Evolutionary conservation across 805 yeast genomes (phyloP).

Genomic region (Saturnispora sekii): DNA sequence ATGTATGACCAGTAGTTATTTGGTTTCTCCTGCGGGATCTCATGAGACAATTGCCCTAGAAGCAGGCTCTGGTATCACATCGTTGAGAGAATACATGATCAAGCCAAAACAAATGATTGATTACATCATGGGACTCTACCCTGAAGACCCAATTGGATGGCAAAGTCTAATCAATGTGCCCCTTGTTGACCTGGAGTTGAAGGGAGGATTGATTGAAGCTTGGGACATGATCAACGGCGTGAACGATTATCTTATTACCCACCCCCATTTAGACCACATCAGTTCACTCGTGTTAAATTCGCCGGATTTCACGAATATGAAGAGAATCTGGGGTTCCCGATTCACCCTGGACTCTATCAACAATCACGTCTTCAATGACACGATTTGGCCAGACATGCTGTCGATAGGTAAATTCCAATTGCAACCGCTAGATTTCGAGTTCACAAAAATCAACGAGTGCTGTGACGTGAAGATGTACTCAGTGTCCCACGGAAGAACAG

Average conservation of each 20-base stretch:
- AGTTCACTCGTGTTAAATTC: constrained; percentile 61
- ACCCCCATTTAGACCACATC: constrained; percentile 80
- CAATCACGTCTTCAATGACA: constrained; percentile 57
- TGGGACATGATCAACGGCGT: constrained; percentile 28
- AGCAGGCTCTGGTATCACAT: constrained; percentile 52
- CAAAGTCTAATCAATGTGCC: too few species aligned
- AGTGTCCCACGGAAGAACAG: constrained; percentile 28
- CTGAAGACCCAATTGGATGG: background rate
- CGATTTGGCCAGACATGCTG: constrained; percentile 70
- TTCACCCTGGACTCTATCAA: constrained; percentile 44
- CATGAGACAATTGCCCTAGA: constrained; percentile 28
- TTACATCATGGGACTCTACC: background rate
- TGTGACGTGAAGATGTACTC: constrained; percentile 34
- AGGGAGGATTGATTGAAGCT: too few species aligned
- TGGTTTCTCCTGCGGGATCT: constrained; percentile 46
- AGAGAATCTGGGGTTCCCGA: constrained; percentile 42
- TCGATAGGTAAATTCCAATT: constrained; percentile 20
- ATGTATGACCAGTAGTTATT: constrained; percentile 54
- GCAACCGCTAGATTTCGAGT: constrained; percentile 13
- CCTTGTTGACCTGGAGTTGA: too few species aligned
- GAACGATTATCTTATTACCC: constrained; percentile 51
- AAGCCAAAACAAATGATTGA: too few species aligned
- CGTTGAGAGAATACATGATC: background rate
- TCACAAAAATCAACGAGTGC: constrained; percentile 21
- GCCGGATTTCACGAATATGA: constrained; percentile 37